phyloP scores from a whole-genome alignment of 1,139 yeast species.

The Kurtzmaniella natalensis region DNA sequence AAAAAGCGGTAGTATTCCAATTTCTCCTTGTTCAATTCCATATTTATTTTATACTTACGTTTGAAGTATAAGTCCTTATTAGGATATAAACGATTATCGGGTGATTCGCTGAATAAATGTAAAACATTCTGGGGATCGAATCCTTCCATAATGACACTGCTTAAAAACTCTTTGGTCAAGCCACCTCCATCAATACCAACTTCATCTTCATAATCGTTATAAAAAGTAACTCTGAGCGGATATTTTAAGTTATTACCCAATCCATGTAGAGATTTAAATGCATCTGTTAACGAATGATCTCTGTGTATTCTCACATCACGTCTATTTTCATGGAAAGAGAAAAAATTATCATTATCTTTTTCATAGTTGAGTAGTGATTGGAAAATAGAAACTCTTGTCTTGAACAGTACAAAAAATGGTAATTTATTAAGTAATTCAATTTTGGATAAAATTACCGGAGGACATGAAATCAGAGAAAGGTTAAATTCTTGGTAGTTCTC shows the following conservation, averaged over 20 bases:
- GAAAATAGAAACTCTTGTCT: slow-evolving; percentile 67
- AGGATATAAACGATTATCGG: slow-evolving; percentile 64
- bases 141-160: slow-evolving; percentile 67
- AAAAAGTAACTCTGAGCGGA: slow-evolving; percentile 60
- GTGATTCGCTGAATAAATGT: slow-evolving; percentile 37
- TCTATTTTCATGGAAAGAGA: slow-evolving; percentile 13
- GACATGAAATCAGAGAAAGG: slow-evolving; percentile 4
- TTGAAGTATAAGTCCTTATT: slow-evolving; percentile 52
- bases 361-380: slow-evolving; percentile 60
- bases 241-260: slow-evolving; percentile 48
- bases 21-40: slow-evolving; percentile 19
- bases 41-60: slow-evolving; percentile 14
- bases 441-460: slow-evolving; percentile 15
- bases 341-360: slow-evolving; percentile 15
- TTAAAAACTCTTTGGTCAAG: slow-evolving; percentile 83
- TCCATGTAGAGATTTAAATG: slow-evolving; percentile 52
- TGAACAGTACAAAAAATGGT: slow-evolving; percentile 80
- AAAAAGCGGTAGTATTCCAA: slow-evolving; percentile 53
- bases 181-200: slow-evolving; percentile 99
- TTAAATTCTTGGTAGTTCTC: slow-evolving; percentile 10
- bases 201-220: slow-evolving; percentile 63
- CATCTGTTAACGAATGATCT: slow-evolving; percentile 68
- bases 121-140: slow-evolving; percentile 46
- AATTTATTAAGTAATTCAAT: slow-evolving; percentile 54
- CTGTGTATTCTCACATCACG: slow-evolving; percentile 60